Evolutionary conservation across 139 green algal species (phyloP).

Genomic region (Closterium sp.): DNA sequence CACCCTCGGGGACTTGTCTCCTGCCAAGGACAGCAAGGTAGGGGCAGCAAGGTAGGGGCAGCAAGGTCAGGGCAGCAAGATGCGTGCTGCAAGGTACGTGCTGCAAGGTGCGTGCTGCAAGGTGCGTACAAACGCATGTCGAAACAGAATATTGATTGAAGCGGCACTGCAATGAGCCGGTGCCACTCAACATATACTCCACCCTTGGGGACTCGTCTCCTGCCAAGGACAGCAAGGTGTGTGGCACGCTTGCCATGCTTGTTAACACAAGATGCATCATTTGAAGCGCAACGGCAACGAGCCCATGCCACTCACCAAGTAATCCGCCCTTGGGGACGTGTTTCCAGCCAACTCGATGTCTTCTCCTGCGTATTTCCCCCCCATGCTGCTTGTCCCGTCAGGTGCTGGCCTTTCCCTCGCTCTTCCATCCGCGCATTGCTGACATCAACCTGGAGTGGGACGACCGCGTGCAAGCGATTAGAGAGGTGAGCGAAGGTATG

Average conservation of each 20-base stretch:
- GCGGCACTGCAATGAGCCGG: background rate
- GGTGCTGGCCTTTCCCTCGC: background rate
- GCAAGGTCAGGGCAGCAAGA: no score
- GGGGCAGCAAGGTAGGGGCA: no score
- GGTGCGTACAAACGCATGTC: no score
- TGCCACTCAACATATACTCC: background rate
- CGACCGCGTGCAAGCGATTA: background rate
- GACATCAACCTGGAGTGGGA: background rate
- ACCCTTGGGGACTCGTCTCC: background rate
- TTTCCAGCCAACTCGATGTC: no score
- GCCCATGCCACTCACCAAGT: no score
- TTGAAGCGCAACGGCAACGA: no score
- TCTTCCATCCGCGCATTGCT: background rate
- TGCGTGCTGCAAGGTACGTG: no score
- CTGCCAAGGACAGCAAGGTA: background rate
- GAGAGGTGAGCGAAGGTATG: background rate
- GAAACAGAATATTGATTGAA: no score
- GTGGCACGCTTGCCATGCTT: no score
- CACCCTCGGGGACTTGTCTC: background rate
- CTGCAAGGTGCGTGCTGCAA: no score
- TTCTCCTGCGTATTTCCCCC: background rate
- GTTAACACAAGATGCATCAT: no score
- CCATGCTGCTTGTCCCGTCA: background rate
- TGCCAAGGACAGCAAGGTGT: background rate
- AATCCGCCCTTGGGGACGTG: no score